phyloP scores from a whole-genome alignment of 257 asterid species.

The Gentiana straminea region DNA sequence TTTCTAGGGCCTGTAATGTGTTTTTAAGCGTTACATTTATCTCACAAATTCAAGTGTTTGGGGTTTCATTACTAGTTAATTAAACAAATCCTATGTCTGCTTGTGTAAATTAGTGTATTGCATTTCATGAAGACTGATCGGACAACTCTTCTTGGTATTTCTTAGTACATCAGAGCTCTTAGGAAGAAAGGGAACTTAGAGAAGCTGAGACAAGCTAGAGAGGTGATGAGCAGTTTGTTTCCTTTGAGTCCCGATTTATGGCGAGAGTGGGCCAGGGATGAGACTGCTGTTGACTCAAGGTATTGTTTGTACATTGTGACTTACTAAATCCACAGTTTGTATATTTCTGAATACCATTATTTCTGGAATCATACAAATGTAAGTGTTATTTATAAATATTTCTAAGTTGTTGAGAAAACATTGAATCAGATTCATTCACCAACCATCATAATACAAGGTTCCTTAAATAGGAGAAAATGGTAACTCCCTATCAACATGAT shows the following conservation, averaged over 20 bases:
- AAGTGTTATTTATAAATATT: no score
- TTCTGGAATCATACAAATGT: background rate
- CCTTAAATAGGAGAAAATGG: no score
- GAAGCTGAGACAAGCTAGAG: constrained; percentile 83
- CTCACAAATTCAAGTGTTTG: no score
- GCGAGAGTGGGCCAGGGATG: constrained; percentile 95
- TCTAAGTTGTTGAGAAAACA: no score
- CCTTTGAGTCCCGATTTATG: constrained; percentile 82
- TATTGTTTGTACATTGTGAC: constrained; percentile 11
- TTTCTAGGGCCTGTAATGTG: no score
- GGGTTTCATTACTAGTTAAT: no score
- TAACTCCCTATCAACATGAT: no score
- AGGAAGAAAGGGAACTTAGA: constrained; percentile 85
- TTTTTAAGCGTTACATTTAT: no score
- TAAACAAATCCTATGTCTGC: no score
- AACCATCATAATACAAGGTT: no score
- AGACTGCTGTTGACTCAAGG: constrained; percentile 54
- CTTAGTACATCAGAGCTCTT: constrained; percentile 57
- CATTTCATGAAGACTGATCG: constrained; percentile 1
- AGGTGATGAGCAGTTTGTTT: constrained; percentile 70
- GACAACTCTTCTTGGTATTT: constrained; percentile 8
- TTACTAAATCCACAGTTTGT: background rate
- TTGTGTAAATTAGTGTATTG: background rate
- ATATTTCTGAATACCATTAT: background rate
- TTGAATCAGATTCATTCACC: no score